Conservation (phyloP, 805 yeast genomes). For the Starmerella sp. region DNA sequence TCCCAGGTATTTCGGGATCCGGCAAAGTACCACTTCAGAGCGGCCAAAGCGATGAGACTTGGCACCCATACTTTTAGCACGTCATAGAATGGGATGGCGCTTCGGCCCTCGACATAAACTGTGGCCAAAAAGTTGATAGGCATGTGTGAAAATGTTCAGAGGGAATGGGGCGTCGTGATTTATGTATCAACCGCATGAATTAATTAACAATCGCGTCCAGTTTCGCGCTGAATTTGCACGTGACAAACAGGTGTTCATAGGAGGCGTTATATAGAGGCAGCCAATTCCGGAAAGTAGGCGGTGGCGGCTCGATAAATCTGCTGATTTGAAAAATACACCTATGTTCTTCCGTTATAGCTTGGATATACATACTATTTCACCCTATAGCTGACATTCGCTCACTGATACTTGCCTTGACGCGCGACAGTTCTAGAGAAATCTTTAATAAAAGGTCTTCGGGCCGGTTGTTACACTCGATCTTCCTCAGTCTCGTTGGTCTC, state of each 20-base stretch:
- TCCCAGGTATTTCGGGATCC: slow-evolving; percentile 87
- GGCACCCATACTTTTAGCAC: slow-evolving; percentile 47
- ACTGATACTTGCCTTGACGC: too few species aligned
- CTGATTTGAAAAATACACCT: too few species aligned
- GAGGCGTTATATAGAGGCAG: too few species aligned
- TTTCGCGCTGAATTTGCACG: neutral
- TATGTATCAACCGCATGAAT: neutral
- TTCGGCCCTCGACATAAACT: slow-evolving; percentile 59
- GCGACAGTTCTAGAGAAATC: too few species aligned
- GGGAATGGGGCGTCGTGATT: neutral
- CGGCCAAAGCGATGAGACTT: slow-evolving; percentile 34
- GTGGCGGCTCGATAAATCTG: too few species aligned
- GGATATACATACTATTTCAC: too few species aligned
- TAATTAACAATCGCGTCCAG: neutral
- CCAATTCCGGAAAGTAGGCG: too few species aligned
- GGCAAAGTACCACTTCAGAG: slow-evolving; percentile 59
- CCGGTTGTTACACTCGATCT: too few species aligned
- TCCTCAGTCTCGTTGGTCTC: too few species aligned
- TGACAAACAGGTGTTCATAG: neutral
- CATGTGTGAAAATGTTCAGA: slow-evolving; percentile 37
- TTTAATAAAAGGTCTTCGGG: too few species aligned
- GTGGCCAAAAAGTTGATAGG: slow-evolving; percentile 74
- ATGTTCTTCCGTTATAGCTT: too few species aligned
- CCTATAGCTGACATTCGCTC: too few species aligned
- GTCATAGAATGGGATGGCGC: slow-evolving; percentile 62